Conservation (phyloP, 768 basidiomycete species). For the Boletus speciosus region DNA sequence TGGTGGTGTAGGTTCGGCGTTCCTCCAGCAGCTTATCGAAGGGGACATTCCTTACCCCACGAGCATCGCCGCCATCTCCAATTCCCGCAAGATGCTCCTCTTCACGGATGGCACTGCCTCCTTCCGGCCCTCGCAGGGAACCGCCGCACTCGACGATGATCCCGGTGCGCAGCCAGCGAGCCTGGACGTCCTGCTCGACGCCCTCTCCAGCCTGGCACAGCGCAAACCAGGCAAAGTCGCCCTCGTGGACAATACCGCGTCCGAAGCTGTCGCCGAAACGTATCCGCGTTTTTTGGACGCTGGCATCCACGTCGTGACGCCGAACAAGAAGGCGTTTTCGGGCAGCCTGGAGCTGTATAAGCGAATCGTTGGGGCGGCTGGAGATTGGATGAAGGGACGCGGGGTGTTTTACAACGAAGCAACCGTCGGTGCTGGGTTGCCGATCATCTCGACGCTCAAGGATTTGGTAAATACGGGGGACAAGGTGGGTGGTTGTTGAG, state of each 20-base stretch:
- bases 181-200: conserved; percentile 37
- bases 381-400: conserved; percentile 20
- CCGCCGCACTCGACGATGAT: conserved; percentile 44
- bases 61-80: conserved; percentile 64
- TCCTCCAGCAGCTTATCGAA: conserved; percentile 76
- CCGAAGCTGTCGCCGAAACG: conserved; percentile 70
- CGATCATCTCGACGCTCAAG: conserved; percentile 86
- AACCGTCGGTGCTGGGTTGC: conserved; percentile 95
- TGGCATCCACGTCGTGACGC: conserved; percentile 88
- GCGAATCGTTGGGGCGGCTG: conserved; percentile 52
- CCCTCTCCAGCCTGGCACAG: conserved; percentile 44
- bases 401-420: conserved; percentile 80
- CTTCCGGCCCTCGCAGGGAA: conserved; percentile 40
- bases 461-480: conserved; percentile 93
- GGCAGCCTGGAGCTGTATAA: conserved; percentile 65
- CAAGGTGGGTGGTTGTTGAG: conserved; percentile 47
- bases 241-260: conserved; percentile 89
- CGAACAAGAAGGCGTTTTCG: conserved; percentile 97
- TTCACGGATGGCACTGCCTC: conserved; percentile 42
- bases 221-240: conserved; percentile 52
- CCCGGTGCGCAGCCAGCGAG: conserved; percentile 34
- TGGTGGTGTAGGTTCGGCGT: conserved; percentile 88
- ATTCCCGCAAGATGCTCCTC: conserved; percentile 60
- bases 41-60: conserved; percentile 50
- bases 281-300: conserved; percentile 78